Conservation (phyloP, 208 protist species). For the Trypanosoma vivax region DNA sequence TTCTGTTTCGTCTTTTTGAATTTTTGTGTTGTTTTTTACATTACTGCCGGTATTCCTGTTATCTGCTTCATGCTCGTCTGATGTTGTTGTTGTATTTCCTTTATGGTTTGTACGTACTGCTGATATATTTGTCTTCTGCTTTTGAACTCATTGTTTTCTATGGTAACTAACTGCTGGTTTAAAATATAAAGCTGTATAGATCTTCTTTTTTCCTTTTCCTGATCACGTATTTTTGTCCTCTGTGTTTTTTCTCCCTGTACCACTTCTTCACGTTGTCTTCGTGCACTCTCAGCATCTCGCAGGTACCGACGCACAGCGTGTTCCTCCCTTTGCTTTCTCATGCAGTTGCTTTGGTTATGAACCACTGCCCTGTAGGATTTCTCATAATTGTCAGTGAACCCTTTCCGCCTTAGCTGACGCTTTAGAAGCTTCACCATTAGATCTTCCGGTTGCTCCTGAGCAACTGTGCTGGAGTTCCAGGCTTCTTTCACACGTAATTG, state of each 20-base stretch:
- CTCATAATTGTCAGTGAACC: conserved; percentile 12
- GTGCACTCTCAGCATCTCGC: background rate
- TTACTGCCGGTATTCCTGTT: no score
- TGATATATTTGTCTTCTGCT: conserved; percentile 23
- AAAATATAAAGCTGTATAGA: background rate
- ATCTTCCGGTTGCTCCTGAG: no score
- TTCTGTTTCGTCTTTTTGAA: background rate
- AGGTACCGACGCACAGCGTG: background rate
- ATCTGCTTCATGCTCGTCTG: no score
- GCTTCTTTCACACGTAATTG: background rate
- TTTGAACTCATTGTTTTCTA: conserved; percentile 24
- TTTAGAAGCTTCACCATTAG: conserved; percentile 5
- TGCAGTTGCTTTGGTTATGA: background rate
- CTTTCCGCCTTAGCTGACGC: conserved; percentile 4
- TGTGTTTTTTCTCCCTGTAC: conserved; percentile 1
- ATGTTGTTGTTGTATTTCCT: background rate
- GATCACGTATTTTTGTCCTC: background rate
- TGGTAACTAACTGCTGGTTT: background rate
- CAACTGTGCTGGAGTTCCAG: conserved; percentile 18
- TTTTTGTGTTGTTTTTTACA: no score
- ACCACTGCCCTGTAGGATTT: background rate
- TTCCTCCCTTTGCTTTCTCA: background rate
- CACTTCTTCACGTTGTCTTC: background rate
- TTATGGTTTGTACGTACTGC: conserved; percentile 5
- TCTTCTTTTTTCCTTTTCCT: background rate